Evolutionary conservation across 176 grass and related monocot species (phyloP), one percentile per base, ranked within the genome.

Genomic region (Guadua angustifolia): DNA sequence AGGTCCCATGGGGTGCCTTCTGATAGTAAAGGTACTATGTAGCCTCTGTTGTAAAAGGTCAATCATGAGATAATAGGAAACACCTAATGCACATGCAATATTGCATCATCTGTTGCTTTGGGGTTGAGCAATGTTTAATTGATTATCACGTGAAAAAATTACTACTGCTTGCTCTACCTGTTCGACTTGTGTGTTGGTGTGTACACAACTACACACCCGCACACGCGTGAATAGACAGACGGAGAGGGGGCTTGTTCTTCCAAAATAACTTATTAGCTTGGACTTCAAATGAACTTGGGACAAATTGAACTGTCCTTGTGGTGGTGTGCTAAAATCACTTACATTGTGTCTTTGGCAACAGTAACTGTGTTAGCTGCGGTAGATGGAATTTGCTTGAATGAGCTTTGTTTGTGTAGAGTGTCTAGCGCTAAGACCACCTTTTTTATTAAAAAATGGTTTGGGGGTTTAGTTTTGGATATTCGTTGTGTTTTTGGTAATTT

Each of bases 1-100:
- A 10, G 97, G 97, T 84, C 79, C 93, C 36, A 94, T 92, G 89
- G 97, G 97, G 40, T 99, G 97, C 85, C 97, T 99, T 89, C 86
- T 99, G 40, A 96, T 99, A 85, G 92, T 99, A 77, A 99, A 82
- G 97, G 97, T 96, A 94, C 49, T 81, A 43, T 24, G 15, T 40
- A 17, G 53, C 60, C 36, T 32, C 15, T 73, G n/a, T n/a, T n/a
- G 53, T 52, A 52, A 65, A 60, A 82, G 29, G 44, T 78, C 19
- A 72, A 81, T 73, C 35, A 51, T 64, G 80, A 79, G 15, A 50
- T 49, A 68, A 76, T 69, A 64, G 44, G 18, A 42, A 71, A 22
- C 74, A 50, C 56, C 45, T 78, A 53, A 73, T 66, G 57, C 47
- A 59, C 51, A 18, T 40, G 33, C 67, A 53, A 77, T 56, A 47